A percentile compares a stretch with the other conserved stretches of the same genome.
Conservation (phyloP, 352 stramenopile genomes). For the Phytopythium oedochilum region DNA sequence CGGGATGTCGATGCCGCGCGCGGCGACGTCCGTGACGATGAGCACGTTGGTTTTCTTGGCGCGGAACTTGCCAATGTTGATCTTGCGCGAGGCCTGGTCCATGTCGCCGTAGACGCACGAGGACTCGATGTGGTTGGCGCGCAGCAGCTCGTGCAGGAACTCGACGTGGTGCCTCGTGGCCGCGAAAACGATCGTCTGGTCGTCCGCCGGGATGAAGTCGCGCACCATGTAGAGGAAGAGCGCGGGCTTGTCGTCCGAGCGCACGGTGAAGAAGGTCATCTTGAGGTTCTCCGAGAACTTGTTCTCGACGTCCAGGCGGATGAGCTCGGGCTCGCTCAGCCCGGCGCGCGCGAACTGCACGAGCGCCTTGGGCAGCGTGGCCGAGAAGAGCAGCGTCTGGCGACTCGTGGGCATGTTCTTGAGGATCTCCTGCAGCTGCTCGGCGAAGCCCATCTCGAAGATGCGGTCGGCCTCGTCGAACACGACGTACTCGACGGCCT, state of each 20-base stretch:
- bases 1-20: constrained; percentile 94
- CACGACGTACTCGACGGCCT: constrained; percentile 90
- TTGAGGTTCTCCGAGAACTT: constrained; percentile 98
- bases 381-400: constrained; percentile 93
- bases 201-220: constrained; percentile 89
- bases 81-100: constrained; percentile 90
- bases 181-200: constrained; percentile 98
- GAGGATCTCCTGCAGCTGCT: constrained; percentile 95
- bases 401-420: constrained; percentile 84
- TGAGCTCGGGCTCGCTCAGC: constrained; percentile 95
- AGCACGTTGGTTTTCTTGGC: constrained; percentile 89
- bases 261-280: constrained; percentile 96
- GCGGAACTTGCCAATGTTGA: constrained; percentile 89
- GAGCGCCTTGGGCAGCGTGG: constrained; percentile 96
- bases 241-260: constrained; percentile 93
- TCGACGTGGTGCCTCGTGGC: constrained; percentile 98
- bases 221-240: constrained; percentile 96
- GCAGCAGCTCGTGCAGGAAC: constrained; percentile 94
- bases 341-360: constrained; percentile 98
- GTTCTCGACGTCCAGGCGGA: constrained; percentile 97
- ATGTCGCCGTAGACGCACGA: constrained; percentile 93
- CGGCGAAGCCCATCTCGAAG: constrained; percentile 99
- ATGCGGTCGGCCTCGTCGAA: constrained; percentile 99
- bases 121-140: constrained; percentile 76
- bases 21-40: constrained; percentile 94